Base-by-base conservation (phyloP, 2,329 filamentous ascomycete species). In the Microsporum audouinii region DNA sequence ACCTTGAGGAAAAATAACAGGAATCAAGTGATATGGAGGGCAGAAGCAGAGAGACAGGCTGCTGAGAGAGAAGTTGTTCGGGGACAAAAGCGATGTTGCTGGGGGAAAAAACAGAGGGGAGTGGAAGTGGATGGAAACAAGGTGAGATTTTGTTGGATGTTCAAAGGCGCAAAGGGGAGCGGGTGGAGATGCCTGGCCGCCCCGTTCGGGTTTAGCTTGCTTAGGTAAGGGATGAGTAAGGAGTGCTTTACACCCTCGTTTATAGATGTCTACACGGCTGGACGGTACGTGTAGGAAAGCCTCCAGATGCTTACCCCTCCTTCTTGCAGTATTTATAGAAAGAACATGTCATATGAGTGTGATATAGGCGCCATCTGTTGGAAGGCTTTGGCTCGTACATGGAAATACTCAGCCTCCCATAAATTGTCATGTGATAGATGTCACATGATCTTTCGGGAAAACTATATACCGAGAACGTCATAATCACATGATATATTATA, bases 71-170 rank as follows among this genome's bases (percentile, higher is more conserved):
- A 38, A 41, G 51, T 45, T 33, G 45, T 51, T 51, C 23, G 31
- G 39, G 53, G 55, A 57, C 59, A 60, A 62, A 59, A 38, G 47
- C 27, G 31, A 33, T 7, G 23, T 43, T 60, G 59, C 45, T 43
- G 47, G 17, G 59, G 60, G 47, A 36, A 60, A 23, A 43, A 43
- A 43, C 43, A 38, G 58, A 56, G 60, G 57, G 27, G 43, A 60
- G 60, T 63, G 63, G 59, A 60, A 62, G 63, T 61, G 56, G 60
- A 60, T 62, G 55, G 62, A 61, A 62, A 36, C 58, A 56, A 41
- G 51, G 33, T 60, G 63, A 64, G 58, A 61, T 61, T 62, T 62
- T 62, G 63, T 61, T 62, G 60, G 62, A 62, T 38, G 57, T 17
- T 62, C 58, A 58, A 57, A 49, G 39, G 59, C 49, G 56, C 58